Base-by-base conservation (phyloP, 331 rosid genomes). In the Arachis monticola region DNA sequence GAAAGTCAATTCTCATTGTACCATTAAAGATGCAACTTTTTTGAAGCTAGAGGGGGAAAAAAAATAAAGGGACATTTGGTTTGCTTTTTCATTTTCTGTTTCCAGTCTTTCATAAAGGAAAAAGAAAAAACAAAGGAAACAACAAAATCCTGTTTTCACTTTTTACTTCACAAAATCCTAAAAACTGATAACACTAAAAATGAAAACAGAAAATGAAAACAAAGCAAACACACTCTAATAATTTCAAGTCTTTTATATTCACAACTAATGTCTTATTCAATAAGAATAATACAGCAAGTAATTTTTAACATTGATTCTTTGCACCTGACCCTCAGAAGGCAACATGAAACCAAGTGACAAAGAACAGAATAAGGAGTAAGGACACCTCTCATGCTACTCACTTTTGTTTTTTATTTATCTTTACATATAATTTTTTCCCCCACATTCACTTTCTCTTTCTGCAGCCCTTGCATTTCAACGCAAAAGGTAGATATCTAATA, bases 301-400 rank as follows among this genome's bases (percentile, higher is more conserved):
- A 72, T 31, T 3, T 63, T 46, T 42, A 47, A 59, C 51, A 66
- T 31, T 13, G 71, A 14, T 63, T 52, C 30, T 44, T 22, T 58
- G 78, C 72, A 82, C 8, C 63, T 11, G 27, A 30, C 60, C 58
- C 56, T 57, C 76, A 30, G 31, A 50, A 57, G 64, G 56, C 60
- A 53, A 47, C 83, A 11, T 48, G 44, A 30, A 60, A 62, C 6
- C 50, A 42, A 46, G 40, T 72, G 64, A 57, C 57, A 67, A 14
- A 32, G 71, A 57, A 58, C 51, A 59, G 17, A 13, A 6, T 2
- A 30, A 31, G 27, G 56, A 75, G 68, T 2, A 30, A 31, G 27
- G 56, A 71, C 63, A 27, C 51, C 40, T 65, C 35, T 79, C 47
- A 83, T 70, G 66, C 62, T 7, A 9, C 7, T 75, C 63, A 64